Percentiles rank a stretch among this genome's conserved stretches.
Conservation (phyloP, 108 stramenopile species). For the Aureococcus anophagefferens region DNA sequence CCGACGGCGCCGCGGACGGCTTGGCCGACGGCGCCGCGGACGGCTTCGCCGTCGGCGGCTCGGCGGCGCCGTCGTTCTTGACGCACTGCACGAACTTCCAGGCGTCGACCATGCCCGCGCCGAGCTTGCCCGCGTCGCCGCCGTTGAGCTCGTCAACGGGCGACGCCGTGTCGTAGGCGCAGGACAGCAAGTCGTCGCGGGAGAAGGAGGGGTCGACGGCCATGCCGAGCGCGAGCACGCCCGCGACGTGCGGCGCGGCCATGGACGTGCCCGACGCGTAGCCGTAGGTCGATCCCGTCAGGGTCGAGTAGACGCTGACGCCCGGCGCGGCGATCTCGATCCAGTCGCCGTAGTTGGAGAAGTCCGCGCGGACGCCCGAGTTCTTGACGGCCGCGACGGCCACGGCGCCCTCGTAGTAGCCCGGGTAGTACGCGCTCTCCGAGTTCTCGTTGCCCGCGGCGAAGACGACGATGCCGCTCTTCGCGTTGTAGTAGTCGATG, state of each 20-base stretch:
- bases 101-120: neutral
- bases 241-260: conserved; percentile 22
- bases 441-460: too few relatives aligned
- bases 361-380: too few relatives aligned
- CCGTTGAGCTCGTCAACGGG: neutral
- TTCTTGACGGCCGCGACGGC: too few relatives aligned
- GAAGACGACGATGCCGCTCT: too few relatives aligned
- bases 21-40: too few relatives aligned
- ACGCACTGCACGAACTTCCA: neutral
- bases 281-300: neutral
- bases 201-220: neutral
- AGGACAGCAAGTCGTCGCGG: neutral
- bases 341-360: too few relatives aligned
- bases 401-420: too few relatives aligned
- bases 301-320: conserved; percentile 2
- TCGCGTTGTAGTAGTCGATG: too few relatives aligned
- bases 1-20: too few relatives aligned
- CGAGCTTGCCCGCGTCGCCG: neutral
- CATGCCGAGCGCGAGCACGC: neutral
- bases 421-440: too few relatives aligned
- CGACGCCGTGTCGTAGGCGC: neutral
- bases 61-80: too few relatives aligned
- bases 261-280: conserved; percentile 21
- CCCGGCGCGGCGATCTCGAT: conserved; percentile 22
- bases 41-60: too few relatives aligned